A percentile compares a stretch with the other conserved stretches of the same genome.
Conservation (phyloP, 2,329 filamentous ascomycete species). For the Gnomoniopsis smithogilvyi region DNA sequence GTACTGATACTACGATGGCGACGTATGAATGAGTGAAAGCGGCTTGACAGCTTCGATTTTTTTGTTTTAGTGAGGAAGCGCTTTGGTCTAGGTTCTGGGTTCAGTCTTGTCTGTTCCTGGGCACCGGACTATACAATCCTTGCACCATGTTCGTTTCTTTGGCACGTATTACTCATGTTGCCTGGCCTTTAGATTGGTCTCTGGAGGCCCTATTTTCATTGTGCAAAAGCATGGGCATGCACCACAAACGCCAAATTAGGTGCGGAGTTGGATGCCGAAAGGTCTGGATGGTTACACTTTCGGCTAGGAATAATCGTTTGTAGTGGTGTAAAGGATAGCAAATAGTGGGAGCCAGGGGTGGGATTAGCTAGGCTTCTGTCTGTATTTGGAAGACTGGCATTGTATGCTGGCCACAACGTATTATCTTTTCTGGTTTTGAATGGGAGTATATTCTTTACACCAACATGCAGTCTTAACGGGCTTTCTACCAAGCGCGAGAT, state of each 20-base stretch:
- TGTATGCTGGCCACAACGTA: slow-evolving; percentile 4
- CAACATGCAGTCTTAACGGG: neutral
- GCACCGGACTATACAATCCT: neutral
- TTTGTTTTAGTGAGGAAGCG: neutral
- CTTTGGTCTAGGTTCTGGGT: neutral
- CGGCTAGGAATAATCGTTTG: neutral
- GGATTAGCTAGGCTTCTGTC: neutral
- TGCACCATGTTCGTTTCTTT: neutral
- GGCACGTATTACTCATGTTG: slow-evolving; percentile 8
- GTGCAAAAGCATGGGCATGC: neutral
- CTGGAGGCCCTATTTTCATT: neutral
- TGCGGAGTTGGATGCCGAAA: neutral
- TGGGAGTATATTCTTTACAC: slow-evolving; percentile 3
- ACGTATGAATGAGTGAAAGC: slow-evolving; percentile 8
- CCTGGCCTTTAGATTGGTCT: neutral
- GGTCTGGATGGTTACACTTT: neutral
- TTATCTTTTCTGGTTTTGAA: neutral
- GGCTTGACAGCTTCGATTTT: slow-evolving; percentile 1
- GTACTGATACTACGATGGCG: slow-evolving; percentile 1
- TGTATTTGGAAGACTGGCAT: slow-evolving; percentile 10
- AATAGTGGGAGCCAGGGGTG: slow-evolving; percentile 2
- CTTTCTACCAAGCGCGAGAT: neutral
- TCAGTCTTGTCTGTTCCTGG: neutral
- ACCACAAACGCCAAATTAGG: neutral
- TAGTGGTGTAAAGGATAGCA: slow-evolving; percentile 3